phyloP scores from a whole-genome alignment of 768 basidiomycete species.

The Podaxis carcinomalis region DNA sequence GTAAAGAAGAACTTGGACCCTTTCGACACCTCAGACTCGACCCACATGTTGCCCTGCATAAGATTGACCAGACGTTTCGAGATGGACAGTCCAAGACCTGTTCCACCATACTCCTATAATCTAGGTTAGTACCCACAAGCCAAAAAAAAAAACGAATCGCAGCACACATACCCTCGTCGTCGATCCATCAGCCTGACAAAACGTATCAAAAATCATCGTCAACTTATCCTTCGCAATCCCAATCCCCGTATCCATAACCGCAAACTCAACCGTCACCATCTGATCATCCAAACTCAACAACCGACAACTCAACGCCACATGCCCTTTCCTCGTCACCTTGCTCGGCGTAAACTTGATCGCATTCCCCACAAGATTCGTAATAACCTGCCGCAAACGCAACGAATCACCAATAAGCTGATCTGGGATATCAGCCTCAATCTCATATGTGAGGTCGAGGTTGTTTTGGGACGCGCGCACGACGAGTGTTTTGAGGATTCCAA shows the following conservation, averaged over 20 bases:
- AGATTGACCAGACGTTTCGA: slow-evolving; percentile 95
- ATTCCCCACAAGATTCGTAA: slow-evolving; percentile 93
- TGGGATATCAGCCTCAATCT: slow-evolving; percentile 92
- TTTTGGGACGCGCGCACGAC: slow-evolving; percentile 97
- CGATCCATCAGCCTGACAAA: slow-evolving; percentile 97
- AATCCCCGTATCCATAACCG: slow-evolving; percentile 96
- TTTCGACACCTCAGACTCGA: slow-evolving; percentile 88
- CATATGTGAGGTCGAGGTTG: slow-evolving; percentile 92
- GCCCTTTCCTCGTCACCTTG: slow-evolving; percentile 74
- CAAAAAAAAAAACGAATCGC: slow-evolving; percentile 4
- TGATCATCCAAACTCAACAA: slow-evolving; percentile 75
- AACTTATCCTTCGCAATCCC: slow-evolving; percentile 98
- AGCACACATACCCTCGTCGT: slow-evolving; percentile 70
- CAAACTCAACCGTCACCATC: slow-evolving; percentile 91
- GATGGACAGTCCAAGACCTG: slow-evolving; percentile 93
- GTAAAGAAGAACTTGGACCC: slow-evolving; percentile 98
- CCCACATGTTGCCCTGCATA: slow-evolving; percentile 99
- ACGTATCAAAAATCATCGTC: slow-evolving; percentile 98
- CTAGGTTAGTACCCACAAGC: neutral
- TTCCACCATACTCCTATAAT: slow-evolving; percentile 89
- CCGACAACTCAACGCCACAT: slow-evolving; percentile 85
- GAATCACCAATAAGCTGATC: slow-evolving; percentile 98
- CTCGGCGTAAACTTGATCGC: slow-evolving; percentile 96
- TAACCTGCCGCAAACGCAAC: slow-evolving; percentile 88
- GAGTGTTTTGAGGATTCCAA: slow-evolving; percentile 95